Conservation (phyloP, 2,329 filamentous ascomycete genomes). For the Colletotrichum sp. region DNA sequence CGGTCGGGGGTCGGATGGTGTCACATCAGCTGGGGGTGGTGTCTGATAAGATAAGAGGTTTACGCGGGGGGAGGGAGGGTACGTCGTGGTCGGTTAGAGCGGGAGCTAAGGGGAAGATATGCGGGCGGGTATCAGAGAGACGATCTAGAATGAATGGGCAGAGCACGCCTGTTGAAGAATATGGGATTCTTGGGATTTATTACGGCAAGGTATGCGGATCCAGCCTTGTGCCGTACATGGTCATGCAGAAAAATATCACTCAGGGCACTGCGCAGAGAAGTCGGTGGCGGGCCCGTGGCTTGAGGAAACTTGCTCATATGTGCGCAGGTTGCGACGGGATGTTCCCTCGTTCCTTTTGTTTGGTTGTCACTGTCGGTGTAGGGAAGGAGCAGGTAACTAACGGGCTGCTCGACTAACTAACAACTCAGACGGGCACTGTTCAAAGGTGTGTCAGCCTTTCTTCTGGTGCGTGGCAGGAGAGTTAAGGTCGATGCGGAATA, state of each 20-base stretch:
- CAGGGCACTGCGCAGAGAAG: not conserved
- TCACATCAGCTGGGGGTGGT: not conserved
- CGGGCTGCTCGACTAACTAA: not conserved
- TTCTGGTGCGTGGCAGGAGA: not conserved
- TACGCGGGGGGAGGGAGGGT: not conserved
- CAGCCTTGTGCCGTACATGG: not conserved
- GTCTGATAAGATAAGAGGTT: not conserved
- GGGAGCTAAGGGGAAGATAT: not conserved
- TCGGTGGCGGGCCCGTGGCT: constrained; percentile 17
- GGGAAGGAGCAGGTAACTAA: not conserved
- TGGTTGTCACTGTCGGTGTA: constrained; percentile 7
- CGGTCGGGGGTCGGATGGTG: not conserved
- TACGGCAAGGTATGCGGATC: not conserved
- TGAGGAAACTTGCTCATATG: constrained; percentile 45
- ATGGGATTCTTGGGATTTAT: not conserved
- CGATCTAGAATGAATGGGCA: not conserved
- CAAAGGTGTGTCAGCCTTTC: not conserved
- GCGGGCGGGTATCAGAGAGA: not conserved
- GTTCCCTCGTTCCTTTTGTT: constrained; percentile 3
- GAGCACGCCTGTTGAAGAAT: not conserved
- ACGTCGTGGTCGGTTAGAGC: not conserved
- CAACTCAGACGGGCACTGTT: not conserved
- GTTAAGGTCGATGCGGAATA: not conserved
- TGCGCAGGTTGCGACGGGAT: constrained; percentile 34
- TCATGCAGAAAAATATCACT: not conserved